These are phyloP conservation scores for Colletotrichum sp. DNA, from an alignment of 2,329 filamentous ascomycete species.

Conservation along the genomic window DNA sequence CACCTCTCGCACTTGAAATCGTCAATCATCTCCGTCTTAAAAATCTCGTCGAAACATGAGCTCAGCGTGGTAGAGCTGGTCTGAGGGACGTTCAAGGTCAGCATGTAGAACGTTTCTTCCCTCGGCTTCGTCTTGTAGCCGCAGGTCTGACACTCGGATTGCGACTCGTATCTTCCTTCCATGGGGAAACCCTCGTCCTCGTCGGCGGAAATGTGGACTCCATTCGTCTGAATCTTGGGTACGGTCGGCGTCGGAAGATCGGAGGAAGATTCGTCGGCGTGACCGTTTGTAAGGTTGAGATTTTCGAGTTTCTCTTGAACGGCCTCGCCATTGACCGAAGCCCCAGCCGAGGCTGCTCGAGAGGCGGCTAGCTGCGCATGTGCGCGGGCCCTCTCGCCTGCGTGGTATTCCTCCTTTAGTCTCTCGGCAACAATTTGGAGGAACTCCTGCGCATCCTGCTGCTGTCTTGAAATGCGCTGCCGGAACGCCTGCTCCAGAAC, in stretches of 20 bases:
- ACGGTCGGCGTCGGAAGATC: slow-evolving; percentile 9
- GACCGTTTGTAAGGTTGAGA: slow-evolving; percentile 24
- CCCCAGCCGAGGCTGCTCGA: slow-evolving; percentile 15
- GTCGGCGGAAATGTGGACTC: slow-evolving; percentile 9
- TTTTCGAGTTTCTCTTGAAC: slow-evolving; percentile 35
- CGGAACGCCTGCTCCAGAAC: slow-evolving; percentile 86
- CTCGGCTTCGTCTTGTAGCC: slow-evolving; percentile 87
- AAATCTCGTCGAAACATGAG: slow-evolving; percentile 89
- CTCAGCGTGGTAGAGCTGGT: slow-evolving; percentile 81
- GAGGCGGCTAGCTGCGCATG: slow-evolving; percentile 48
- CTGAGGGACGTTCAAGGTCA: slow-evolving; percentile 91
- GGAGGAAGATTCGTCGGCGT: slow-evolving; percentile 13
- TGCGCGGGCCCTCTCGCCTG: slow-evolving; percentile 75
- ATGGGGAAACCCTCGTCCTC: slow-evolving; percentile 75
- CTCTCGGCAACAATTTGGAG: slow-evolving; percentile 92
- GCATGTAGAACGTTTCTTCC: slow-evolving; percentile 84
- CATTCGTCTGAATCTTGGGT: slow-evolving; percentile 18
- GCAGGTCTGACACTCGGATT: slow-evolving; percentile 91
- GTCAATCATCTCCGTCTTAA: slow-evolving; percentile 95
- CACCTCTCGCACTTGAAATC: slow-evolving; percentile 97
- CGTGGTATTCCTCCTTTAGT: slow-evolving; percentile 92
- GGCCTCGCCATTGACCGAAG: slow-evolving; percentile 24
- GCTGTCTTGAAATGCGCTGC: slow-evolving; percentile 89
- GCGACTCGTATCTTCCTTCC: slow-evolving; percentile 91
- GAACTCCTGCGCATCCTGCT: slow-evolving; percentile 98